A percentile compares a stretch with the other conserved stretches of the same genome.
These are phyloP conservation scores for Penicillium longicatenatum DNA, from an alignment of 495 filamentous ascomycete species.

Conservation along the genomic window DNA sequence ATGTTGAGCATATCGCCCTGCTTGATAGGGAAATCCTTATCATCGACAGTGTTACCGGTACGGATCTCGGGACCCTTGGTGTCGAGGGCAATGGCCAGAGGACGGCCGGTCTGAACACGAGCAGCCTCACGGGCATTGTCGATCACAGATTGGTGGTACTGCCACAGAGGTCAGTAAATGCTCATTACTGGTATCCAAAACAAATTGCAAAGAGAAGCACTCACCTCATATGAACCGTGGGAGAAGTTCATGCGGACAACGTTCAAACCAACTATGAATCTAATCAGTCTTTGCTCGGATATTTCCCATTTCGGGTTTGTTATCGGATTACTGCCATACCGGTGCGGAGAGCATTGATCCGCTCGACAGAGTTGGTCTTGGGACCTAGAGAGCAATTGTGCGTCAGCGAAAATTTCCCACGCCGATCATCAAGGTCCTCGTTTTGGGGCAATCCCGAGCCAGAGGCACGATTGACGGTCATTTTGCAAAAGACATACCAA, in stretches of 20 bases:
- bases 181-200: background rate
- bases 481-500: slow-evolving; percentile 59
- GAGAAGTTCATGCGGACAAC: slow-evolving; percentile 99
- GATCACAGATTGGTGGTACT: slow-evolving; percentile 94
- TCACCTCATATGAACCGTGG: slow-evolving; percentile 88
- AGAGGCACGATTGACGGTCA: background rate
- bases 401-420: slow-evolving; percentile 17
- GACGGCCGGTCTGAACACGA: slow-evolving; percentile 70
- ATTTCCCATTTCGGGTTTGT: background rate
- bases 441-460: background rate
- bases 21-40: slow-evolving; percentile 84
- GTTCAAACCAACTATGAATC: slow-evolving; percentile 73
- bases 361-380: slow-evolving; percentile 97
- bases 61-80: slow-evolving; percentile 99
- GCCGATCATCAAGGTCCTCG: background rate
- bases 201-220: slow-evolving; percentile 25
- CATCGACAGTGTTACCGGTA: slow-evolving; percentile 86
- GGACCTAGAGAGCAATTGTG: slow-evolving; percentile 56
- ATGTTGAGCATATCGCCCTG: slow-evolving; percentile 85
- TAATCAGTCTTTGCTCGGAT: slow-evolving; percentile 15
- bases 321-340: slow-evolving; percentile 38
- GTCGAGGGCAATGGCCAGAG: slow-evolving; percentile 94
- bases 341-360: slow-evolving; percentile 87
- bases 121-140: slow-evolving; percentile 90
- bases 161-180: slow-evolving; percentile 16